Conservation (phyloP, 768 basidiomycete genomes). For the Auricularia cornea region DNA sequence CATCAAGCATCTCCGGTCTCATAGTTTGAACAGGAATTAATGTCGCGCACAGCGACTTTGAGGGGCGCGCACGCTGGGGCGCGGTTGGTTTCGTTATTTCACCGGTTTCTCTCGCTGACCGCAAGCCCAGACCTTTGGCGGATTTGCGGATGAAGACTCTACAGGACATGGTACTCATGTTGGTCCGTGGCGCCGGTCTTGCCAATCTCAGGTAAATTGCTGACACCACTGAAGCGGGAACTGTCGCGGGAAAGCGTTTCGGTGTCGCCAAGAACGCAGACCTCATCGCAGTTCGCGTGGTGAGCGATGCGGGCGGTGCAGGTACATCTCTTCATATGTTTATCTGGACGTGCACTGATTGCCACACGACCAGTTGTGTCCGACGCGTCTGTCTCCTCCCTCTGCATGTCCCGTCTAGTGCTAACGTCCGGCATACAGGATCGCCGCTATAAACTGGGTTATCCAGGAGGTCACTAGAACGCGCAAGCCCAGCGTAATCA, state of each 20-base stretch:
- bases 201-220: not conserved
- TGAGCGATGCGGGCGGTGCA: conserved; percentile 20
- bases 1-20: not conserved
- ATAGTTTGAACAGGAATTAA: no score
- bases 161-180: conserved; percentile 35
- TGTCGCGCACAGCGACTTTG: conserved; percentile 26
- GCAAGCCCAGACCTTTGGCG: not conserved
- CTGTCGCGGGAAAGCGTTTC: conserved; percentile 86
- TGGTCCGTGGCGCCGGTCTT: not conserved
- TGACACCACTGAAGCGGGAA: conserved; percentile 55
- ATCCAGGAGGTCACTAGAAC: conserved; percentile 13
- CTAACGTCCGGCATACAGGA: not conserved
- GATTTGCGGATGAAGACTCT: conserved; percentile 14
- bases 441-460: conserved; percentile 29
- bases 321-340: conserved; percentile 14
- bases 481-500: conserved; percentile 24
- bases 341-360: not conserved
- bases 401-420: not conserved
- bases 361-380: not conserved
- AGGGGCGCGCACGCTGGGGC: conserved; percentile 37
- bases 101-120: not conserved
- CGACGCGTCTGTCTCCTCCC: not conserved
- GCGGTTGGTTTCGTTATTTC: conserved; percentile 25
- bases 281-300: conserved; percentile 56
- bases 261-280: conserved; percentile 94